Base-by-base conservation (phyloP, 2,329 filamentous ascomycete genomes). In the Cryphonectria carpinicola region DNA sequence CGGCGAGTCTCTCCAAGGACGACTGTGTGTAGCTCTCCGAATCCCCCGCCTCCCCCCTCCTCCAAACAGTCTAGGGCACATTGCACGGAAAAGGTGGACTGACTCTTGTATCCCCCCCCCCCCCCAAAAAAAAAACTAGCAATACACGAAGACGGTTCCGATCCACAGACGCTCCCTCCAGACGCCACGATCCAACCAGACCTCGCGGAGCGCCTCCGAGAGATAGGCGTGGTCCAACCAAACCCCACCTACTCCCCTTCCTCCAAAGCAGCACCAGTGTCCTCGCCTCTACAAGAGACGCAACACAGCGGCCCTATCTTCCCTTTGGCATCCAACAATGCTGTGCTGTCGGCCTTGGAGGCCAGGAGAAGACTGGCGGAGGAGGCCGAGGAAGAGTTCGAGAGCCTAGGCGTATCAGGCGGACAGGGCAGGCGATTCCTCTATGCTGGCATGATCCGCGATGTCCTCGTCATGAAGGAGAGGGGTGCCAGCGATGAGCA, bases 221-320 rank as follows among this genome's bases (percentile, higher is more conserved):
- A 86, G 72, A 87, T 89, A 83, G 87, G 87, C 75, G 80, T 88
- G 41, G 86, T 82, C 11, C 82, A 86, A 63, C 86, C 87, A 5
- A 86, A 85, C 73, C 86, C 87, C 41, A 87, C 84, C 5, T 84
- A 82, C 63, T 88, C 86, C 7, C 80, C 84, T 35, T 87, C 85
- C 1, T 88, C 86, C 10, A 86, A 80, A 2, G 85, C 81, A 10
- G 73, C 71, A 11, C 65, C 73, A 46, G 62, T 70, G 63, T 66
- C 75, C 17, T 54, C 58, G 11, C 63, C 63, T 8, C 37, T 41
- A 28, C 58, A 68, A 8, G 66, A 70, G 62, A 65, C n/a, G 28
- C 69, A 46, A 60, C 70, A 66, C 69, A 75, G 43, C 4, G 71
- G 69, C 6, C 74, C 67, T 70, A 73, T 68, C 63, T 81, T 78